Conservation (phyloP, 2,329 filamentous ascomycete genomes). For the Leptographium wingfieldii region DNA sequence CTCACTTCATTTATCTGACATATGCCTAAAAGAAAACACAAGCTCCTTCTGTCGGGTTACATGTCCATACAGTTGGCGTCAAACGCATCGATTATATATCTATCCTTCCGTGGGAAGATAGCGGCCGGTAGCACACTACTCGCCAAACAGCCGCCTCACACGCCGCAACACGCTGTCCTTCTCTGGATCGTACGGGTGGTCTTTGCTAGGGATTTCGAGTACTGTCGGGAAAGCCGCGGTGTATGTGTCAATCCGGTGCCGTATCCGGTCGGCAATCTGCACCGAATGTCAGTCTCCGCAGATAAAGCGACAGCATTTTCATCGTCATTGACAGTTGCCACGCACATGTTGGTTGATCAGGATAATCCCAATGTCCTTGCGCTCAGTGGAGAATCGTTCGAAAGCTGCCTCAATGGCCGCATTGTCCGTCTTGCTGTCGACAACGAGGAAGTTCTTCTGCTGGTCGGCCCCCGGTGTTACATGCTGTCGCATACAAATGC, state of each 20-base stretch:
- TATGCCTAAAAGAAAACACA: background rate
- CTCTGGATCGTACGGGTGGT: slow-evolving; percentile 96
- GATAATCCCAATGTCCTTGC: slow-evolving; percentile 94
- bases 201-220: slow-evolving; percentile 95
- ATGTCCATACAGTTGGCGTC: background rate
- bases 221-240: slow-evolving; percentile 92
- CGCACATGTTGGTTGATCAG: slow-evolving; percentile 95
- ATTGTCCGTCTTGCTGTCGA: slow-evolving; percentile 86
- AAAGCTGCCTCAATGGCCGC: slow-evolving; percentile 82
- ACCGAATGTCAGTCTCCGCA: background rate
- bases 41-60: background rate
- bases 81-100: background rate
- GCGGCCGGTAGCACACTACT: slow-evolving; percentile 31
- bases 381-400: slow-evolving; percentile 71
- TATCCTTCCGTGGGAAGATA: background rate
- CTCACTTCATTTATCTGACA: background rate
- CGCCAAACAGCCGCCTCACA: slow-evolving; percentile 55
- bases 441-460: slow-evolving; percentile 96
- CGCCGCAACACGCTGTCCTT: slow-evolving; percentile 95
- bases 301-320: background rate
- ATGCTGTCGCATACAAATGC: slow-evolving; percentile 43
- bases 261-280: slow-evolving; percentile 87
- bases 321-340: slow-evolving; percentile 7
- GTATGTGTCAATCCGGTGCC: slow-evolving; percentile 80
- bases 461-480: slow-evolving; percentile 79